phyloP scores from a whole-genome alignment of 2,329 filamentous ascomycete genomes.

The Fusarium poae region DNA sequence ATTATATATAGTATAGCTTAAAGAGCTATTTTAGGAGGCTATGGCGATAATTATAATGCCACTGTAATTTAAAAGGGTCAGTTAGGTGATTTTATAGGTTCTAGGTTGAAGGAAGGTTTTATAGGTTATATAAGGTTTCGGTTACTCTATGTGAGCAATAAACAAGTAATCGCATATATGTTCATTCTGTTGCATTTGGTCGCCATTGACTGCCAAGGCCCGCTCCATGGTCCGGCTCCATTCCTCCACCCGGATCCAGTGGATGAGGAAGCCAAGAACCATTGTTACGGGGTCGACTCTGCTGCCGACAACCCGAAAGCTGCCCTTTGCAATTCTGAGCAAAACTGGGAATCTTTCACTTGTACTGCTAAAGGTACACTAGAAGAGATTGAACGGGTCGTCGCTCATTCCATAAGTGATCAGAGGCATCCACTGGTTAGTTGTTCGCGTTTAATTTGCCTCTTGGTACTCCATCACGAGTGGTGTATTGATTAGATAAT shows the following conservation, averaged over 20 bases:
- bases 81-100: too few relatives aligned
- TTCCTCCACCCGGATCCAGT: constrained; percentile 24
- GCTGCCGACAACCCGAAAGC: constrained; percentile 33
- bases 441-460: neutral
- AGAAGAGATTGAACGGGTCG: neutral
- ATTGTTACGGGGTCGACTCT: neutral
- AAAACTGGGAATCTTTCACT: neutral
- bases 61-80: too few relatives aligned
- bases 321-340: neutral
- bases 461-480: neutral
- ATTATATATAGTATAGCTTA: too few relatives aligned
- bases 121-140: too few relatives aligned
- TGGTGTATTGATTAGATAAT: neutral
- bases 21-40: too few relatives aligned
- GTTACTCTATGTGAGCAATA: too few relatives aligned
- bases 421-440: neutral
- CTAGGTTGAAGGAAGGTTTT: too few relatives aligned
- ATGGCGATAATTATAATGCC: too few relatives aligned
- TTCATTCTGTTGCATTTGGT: constrained; percentile 42
- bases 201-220: constrained; percentile 46
- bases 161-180: neutral
- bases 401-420: neutral
- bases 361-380: neutral
- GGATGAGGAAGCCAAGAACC: constrained; percentile 28
- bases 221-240: constrained; percentile 32